phyloP scores from a whole-genome alignment of 768 basidiomycete genomes.

The Astraeus odoratus region DNA sequence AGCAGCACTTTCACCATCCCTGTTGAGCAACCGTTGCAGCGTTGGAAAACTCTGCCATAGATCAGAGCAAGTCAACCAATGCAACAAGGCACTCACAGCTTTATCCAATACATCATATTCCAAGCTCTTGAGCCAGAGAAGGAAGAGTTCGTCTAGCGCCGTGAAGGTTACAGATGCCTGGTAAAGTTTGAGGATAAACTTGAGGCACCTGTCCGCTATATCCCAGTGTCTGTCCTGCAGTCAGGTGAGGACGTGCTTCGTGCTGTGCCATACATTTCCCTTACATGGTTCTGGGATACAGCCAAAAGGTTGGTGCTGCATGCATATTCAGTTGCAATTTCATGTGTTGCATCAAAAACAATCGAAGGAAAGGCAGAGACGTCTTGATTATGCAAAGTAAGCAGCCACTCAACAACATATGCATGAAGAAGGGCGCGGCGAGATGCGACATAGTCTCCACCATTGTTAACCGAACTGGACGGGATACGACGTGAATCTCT shows the following conservation, averaged over 20 bases:
- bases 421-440: slow-evolving; percentile 45
- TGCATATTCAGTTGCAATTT: slow-evolving; percentile 28
- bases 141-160: slow-evolving; percentile 50
- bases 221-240: slow-evolving; percentile 2
- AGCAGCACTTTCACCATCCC: slow-evolving; percentile 40
- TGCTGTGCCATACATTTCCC: background rate
- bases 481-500: slow-evolving; percentile 21
- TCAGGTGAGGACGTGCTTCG: background rate
- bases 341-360: slow-evolving; percentile 48
- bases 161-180: slow-evolving; percentile 51
- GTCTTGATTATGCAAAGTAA: slow-evolving; percentile 60
- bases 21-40: slow-evolving; percentile 50
- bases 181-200: slow-evolving; percentile 45
- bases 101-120: slow-evolving; percentile 26
- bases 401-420: slow-evolving; percentile 64
- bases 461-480: slow-evolving; percentile 43
- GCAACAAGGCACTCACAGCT: slow-evolving; percentile 29
- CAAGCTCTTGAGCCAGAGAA: slow-evolving; percentile 50
- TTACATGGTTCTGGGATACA: background rate
- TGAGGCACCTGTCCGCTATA: slow-evolving; percentile 39
- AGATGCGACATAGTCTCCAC: slow-evolving; percentile 63
- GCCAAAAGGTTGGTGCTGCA: background rate
- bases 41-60: slow-evolving; percentile 42
- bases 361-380: slow-evolving; percentile 42
- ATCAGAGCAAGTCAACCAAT: background rate